A percentile compares a stretch with the other conserved stretches of the same genome.
These are phyloP conservation scores for Zymoseptoria crescenta DNA, from an alignment of 2,329 filamentous ascomycete genomes.

Conservation along the genomic window DNA sequence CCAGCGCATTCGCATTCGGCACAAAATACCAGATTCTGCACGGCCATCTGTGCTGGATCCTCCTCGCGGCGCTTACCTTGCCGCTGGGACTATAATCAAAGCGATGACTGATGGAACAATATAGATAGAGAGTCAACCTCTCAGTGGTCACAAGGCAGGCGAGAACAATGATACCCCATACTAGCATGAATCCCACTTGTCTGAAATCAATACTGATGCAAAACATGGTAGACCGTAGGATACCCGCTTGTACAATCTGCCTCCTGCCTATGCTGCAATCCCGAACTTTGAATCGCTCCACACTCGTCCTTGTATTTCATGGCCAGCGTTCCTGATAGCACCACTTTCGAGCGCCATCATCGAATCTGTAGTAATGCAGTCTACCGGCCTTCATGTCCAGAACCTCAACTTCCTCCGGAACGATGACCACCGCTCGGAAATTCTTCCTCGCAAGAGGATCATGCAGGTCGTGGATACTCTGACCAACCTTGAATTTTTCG, in stretches of 20 bases:
- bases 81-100: constrained; percentile 16
- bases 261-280: neutral
- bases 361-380: constrained; percentile 60
- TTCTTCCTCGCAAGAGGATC: constrained; percentile 64
- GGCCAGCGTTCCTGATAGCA: constrained; percentile 61
- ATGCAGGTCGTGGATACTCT: constrained; percentile 62
- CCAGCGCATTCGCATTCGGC: constrained; percentile 60
- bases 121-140: too few species aligned
- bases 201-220: too few species aligned
- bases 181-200: too few species aligned
- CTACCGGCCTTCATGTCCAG: constrained; percentile 55
- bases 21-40: constrained; percentile 52
- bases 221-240: too few species aligned
- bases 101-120: neutral
- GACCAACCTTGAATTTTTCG: constrained; percentile 41
- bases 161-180: neutral
- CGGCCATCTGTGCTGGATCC: constrained; percentile 59
- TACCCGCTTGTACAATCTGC: too few species aligned
- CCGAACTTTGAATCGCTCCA: too few species aligned
- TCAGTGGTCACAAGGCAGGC: too few species aligned
- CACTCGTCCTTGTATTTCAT: constrained; percentile 28
- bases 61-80: constrained; percentile 38
- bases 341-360: constrained; percentile 50
- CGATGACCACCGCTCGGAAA: constrained; percentile 80
- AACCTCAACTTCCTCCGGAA: constrained; percentile 68